Base-by-base conservation (phyloP, 2,329 filamentous ascomycete species). In the Botrytis sinoallii region DNA sequence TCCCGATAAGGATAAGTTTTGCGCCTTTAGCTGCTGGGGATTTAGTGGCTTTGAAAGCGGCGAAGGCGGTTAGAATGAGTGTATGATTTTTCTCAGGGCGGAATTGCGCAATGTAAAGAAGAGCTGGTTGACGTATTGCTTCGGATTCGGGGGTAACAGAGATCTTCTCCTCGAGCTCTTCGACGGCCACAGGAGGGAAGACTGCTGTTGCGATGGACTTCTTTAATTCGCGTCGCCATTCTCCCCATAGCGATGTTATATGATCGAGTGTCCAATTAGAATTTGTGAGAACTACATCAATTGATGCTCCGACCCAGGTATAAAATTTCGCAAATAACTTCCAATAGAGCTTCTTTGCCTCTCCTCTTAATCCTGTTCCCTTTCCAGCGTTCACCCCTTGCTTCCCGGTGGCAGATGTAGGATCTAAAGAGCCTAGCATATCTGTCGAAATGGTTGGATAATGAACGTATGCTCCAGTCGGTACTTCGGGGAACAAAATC, bases 401-500 rank as follows among this genome's bases (percentile, higher is more conserved):
- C 72, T 82, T 82, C 22, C 90, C 92, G 66, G 85, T 88, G 48
- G 83, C 76, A 2, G 86, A 88, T 14, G 81, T 82, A 14, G 92
- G 89, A 77, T 94, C 89, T 7, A 98, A 89, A 29, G 93, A 95
- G 35, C 90, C 88, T 6, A 99, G 89, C 96, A 99, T 99, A 80
- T 99, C 96, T 69, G 94, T 99, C 4, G 95, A 98, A 71, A 99
- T 99, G 73, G 95, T 98, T 1, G 96, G 96, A 81, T 98, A 99
- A 84, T 99, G 96, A 1, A 98, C 95, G 81, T 99, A 99, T 70
- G 96, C 95, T 64, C 89, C 94, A 0, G 94, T 98, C 0, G 95
- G 93, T 1, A 98, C 88, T 52, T 84, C 83, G 0, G 88, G 92
- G 81, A 98, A 98, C 38, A 98, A 86, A 76, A 92, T 88, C 81